Conservation (phyloP, 2,329 filamentous ascomycete genomes). For the Hysterium pulicare region DNA sequence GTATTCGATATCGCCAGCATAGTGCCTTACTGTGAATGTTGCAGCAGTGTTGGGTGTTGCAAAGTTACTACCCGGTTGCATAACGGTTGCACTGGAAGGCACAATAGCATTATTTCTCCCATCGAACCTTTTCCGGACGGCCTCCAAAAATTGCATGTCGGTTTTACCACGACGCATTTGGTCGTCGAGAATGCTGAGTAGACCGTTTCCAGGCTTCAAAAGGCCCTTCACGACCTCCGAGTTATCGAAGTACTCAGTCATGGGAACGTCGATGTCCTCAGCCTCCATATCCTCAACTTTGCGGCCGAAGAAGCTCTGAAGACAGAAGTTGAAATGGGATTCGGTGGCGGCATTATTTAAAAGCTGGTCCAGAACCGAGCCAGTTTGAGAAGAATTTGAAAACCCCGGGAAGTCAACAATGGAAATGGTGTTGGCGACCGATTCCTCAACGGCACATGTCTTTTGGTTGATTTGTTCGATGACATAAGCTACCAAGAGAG, state of each 20-base stretch:
- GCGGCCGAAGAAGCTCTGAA: conserved; percentile 94
- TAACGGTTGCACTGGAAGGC: conserved; percentile 70
- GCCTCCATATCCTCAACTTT: conserved; percentile 91
- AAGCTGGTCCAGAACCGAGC: conserved; percentile 84
- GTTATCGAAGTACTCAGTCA: conserved; percentile 97
- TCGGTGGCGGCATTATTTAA: conserved; percentile 93
- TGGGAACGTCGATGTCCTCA: conserved; percentile 84
- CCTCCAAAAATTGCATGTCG: conserved; percentile 87
- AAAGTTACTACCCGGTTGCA: conserved; percentile 86
- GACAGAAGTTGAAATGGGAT: conserved; percentile 84
- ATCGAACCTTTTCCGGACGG: conserved; percentile 86
- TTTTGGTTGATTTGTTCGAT: conserved; percentile 90
- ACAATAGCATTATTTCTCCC: conserved; percentile 89
- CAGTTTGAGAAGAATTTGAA: conserved; percentile 75
- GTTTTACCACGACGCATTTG: conserved; percentile 86
- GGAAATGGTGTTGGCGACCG: conserved; percentile 88
- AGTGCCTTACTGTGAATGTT: conserved; percentile 88
- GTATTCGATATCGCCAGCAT: conserved; percentile 95
- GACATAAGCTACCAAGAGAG: conserved; percentile 87
- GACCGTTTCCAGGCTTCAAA: conserved; percentile 85
- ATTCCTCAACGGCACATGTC: conserved; percentile 81
- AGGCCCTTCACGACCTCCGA: conserved; percentile 89
- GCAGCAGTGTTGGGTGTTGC: conserved; percentile 75
- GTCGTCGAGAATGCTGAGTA: conserved; percentile 92
- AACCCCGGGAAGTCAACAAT: conserved; percentile 97